Conservation (phyloP, 2,329 filamentous ascomycete species). For the Fusarium tupiense region DNA sequence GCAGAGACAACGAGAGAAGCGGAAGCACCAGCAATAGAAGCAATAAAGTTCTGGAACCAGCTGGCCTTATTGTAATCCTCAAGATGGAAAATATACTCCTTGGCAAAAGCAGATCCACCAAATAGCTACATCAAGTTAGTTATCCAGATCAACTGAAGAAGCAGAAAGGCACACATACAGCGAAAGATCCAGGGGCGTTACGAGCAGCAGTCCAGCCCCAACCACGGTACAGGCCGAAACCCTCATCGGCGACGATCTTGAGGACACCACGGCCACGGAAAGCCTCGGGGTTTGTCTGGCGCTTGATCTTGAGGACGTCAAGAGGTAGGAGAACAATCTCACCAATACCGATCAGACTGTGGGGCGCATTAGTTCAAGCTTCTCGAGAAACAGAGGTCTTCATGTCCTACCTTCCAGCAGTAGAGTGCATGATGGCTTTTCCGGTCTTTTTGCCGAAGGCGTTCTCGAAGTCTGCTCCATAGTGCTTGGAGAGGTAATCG, state of each 20-base stretch:
- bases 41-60: conserved; percentile 97
- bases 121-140: conserved; percentile 74
- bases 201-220: conserved; percentile 98
- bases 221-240: conserved; percentile 93
- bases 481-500: conserved; percentile 84
- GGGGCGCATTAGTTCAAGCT: conserved; percentile 30
- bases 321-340: conserved; percentile 95
- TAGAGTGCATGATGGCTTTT: conserved; percentile 98
- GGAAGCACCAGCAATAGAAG: conserved; percentile 93
- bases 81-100: conserved; percentile 92
- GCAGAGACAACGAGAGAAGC: conserved; percentile 97
- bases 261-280: conserved; percentile 94
- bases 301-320: conserved; percentile 99
- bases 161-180: conserved; percentile 66
- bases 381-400: neutral
- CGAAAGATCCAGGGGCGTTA: conserved; percentile 96
- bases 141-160: neutral
- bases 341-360: conserved; percentile 91
- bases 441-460: conserved; percentile 96
- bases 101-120: conserved; percentile 95
- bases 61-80: conserved; percentile 93
- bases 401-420: conserved; percentile 78
- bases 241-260: conserved; percentile 91
- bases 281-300: conserved; percentile 98
- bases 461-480: conserved; percentile 84